Evolutionary conservation across 2,329 filamentous ascomycete genomes (phyloP).

Genomic region (Elsinoe batatas): DNA sequence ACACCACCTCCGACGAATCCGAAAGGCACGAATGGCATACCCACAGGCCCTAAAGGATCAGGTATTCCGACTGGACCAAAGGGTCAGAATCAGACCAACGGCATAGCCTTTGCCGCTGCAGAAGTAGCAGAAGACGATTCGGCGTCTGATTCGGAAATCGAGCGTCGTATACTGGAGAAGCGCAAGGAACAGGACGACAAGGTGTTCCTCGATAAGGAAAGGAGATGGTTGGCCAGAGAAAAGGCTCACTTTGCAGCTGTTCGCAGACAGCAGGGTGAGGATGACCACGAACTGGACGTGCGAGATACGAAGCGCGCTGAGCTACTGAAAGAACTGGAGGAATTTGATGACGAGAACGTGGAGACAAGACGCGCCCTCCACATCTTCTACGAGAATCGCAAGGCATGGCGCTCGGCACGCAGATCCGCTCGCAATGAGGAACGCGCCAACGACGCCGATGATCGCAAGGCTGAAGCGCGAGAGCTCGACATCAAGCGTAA

Average conservation of each 20-base stretch:
- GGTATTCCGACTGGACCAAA: slow-evolving; percentile 69
- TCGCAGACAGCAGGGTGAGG: slow-evolving; percentile 72
- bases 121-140: slow-evolving; percentile 73
- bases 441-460: slow-evolving; percentile 62
- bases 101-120: slow-evolving; percentile 70
- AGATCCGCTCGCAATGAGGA: slow-evolving; percentile 64
- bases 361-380: slow-evolving; percentile 58
- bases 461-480: slow-evolving; percentile 67
- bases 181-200: slow-evolving; percentile 68
- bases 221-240: slow-evolving; percentile 85
- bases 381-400: slow-evolving; percentile 86
- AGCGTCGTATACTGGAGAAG: slow-evolving; percentile 60
- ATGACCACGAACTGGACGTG: slow-evolving; percentile 62
- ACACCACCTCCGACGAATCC: slow-evolving; percentile 55
- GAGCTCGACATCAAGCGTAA: slow-evolving; percentile 55
- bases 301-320: slow-evolving; percentile 54
- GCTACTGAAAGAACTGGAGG: slow-evolving; percentile 60
- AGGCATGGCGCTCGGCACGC: slow-evolving; percentile 75
- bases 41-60: slow-evolving; percentile 60
- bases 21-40: slow-evolving; percentile 62
- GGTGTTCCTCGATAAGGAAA: slow-evolving; percentile 72
- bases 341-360: slow-evolving; percentile 91
- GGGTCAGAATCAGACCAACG: slow-evolving; percentile 54
- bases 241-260: slow-evolving; percentile 72
- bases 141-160: slow-evolving; percentile 77